phyloP scores from a whole-genome alignment of 83 land plant species.

The Thuja plicata region DNA sequence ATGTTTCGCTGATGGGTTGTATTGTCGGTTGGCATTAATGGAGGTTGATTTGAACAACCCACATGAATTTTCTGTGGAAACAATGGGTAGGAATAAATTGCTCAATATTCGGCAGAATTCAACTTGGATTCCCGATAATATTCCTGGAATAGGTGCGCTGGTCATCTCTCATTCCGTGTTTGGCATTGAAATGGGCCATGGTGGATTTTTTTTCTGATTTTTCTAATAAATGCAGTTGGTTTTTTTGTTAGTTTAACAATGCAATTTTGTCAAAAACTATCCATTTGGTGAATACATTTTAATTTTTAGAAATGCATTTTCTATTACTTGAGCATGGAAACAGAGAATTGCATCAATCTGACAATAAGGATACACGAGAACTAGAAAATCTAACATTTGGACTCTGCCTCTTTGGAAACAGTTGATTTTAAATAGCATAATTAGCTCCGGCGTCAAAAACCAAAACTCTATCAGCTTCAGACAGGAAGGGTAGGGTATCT shows the following conservation, averaged over 20 bases:
- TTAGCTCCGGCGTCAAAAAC: background rate
- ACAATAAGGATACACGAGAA: background rate
- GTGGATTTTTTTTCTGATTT: background rate
- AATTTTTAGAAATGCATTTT: background rate
- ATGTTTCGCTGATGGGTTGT: background rate
- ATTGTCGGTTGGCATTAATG: background rate
- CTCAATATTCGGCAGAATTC: background rate
- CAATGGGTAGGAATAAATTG: background rate
- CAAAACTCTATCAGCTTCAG: background rate
- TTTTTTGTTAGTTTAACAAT: too few species aligned
- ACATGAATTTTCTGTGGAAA: background rate
- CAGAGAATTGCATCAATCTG: background rate
- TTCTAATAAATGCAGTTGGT: too few species aligned
- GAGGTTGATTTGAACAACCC: constrained; percentile 1
- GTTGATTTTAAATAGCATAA: background rate
- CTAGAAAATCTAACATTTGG: background rate
- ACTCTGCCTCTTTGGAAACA: background rate
- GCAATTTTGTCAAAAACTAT: background rate
- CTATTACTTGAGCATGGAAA: background rate
- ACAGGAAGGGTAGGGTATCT: background rate
- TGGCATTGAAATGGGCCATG: background rate
- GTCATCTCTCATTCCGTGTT: background rate
- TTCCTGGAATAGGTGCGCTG: background rate
- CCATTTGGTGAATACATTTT: background rate
- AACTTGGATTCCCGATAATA: background rate